Percentiles rank a stretch among this genome's conserved stretches.
Conservation (phyloP, 768 basidiomycete species). For the Sarcodon aspratus region DNA sequence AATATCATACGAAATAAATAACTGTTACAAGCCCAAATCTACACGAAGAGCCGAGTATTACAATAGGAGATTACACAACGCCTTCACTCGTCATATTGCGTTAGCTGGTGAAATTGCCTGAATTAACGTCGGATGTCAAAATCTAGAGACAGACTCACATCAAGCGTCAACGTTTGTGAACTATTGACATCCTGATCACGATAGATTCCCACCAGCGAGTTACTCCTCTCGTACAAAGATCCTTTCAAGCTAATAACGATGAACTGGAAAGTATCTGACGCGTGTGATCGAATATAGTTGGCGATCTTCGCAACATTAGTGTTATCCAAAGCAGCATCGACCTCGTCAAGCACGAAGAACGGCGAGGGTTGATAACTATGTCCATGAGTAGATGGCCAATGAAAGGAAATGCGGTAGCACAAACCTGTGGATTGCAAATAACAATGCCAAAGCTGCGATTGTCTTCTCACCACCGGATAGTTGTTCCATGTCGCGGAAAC, state of each 20-base stretch:
- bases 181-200: conserved; percentile 92
- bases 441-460: conserved; percentile 89
- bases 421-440: conserved; percentile 94
- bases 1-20: neutral
- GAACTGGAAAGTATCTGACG: conserved; percentile 84
- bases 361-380: conserved; percentile 88
- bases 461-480: conserved; percentile 98
- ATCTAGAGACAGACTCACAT: conserved; percentile 38
- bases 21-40: too few relatives aligned
- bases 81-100: conserved; percentile 48
- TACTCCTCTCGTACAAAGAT: conserved; percentile 81
- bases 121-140: neutral
- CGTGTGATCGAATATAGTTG: conserved; percentile 80
- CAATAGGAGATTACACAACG: neutral
- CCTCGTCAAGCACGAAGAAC: conserved; percentile 98
- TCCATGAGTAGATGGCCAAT: neutral
- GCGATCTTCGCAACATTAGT: conserved; percentile 98
- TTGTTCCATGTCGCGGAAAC: conserved; percentile 98
- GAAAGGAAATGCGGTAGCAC: conserved; percentile 2
- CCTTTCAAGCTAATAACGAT: conserved; percentile 96
- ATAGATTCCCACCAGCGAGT: conserved; percentile 89
- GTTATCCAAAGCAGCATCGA: conserved; percentile 95
- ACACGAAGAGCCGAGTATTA: too few relatives aligned
- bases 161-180: conserved; percentile 83
- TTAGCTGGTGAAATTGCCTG: conserved; percentile 28